Percentiles rank a stretch among this genome's conserved stretches.
These are phyloP conservation scores for Botrytis hyacinthi DNA, from an alignment of 2,329 filamentous ascomycete species.

Conservation along the genomic window DNA sequence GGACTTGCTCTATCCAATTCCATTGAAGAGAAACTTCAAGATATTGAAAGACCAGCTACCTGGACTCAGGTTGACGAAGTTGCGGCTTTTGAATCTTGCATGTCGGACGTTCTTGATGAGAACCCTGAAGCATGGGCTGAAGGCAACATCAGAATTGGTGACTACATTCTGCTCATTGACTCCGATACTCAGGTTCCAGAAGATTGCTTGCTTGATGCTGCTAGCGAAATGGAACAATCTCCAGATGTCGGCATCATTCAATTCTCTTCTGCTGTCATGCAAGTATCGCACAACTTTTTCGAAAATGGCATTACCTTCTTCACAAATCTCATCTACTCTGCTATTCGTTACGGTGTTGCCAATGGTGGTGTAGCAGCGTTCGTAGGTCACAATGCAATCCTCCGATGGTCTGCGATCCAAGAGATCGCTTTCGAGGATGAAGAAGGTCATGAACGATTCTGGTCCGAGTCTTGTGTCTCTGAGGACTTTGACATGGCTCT, in stretches of 20 bases:
- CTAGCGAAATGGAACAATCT: constrained; percentile 68
- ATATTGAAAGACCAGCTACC: not conserved
- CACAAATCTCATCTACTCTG: constrained; percentile 73
- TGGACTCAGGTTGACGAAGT: constrained; percentile 42
- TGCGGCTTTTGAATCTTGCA: constrained; percentile 46
- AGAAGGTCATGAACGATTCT: constrained; percentile 59
- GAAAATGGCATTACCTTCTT: constrained; percentile 75
- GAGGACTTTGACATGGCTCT: constrained; percentile 77
- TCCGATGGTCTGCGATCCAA: constrained; percentile 66
- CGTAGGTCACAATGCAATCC: constrained; percentile 73
- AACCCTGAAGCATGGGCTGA: constrained; percentile 56
- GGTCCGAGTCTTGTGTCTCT: constrained; percentile 73
- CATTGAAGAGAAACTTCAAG: constrained; percentile 19
- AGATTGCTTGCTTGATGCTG: constrained; percentile 68
- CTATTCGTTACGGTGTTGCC: constrained; percentile 67
- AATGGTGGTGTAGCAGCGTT: constrained; percentile 69
- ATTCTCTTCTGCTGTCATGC: constrained; percentile 73
- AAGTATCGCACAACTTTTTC: constrained; percentile 69
- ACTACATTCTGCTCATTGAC: constrained; percentile 65
- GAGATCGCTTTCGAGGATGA: constrained; percentile 52
- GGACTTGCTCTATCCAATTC: constrained; percentile 45
- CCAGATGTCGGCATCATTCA: constrained; percentile 72
- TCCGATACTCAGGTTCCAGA: constrained; percentile 66
- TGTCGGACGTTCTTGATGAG: constrained; percentile 49
- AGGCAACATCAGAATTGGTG: constrained; percentile 58